Base-by-base conservation (phyloP, 352 stramenopile species). In the Nothophytophthora sp. region DNA sequence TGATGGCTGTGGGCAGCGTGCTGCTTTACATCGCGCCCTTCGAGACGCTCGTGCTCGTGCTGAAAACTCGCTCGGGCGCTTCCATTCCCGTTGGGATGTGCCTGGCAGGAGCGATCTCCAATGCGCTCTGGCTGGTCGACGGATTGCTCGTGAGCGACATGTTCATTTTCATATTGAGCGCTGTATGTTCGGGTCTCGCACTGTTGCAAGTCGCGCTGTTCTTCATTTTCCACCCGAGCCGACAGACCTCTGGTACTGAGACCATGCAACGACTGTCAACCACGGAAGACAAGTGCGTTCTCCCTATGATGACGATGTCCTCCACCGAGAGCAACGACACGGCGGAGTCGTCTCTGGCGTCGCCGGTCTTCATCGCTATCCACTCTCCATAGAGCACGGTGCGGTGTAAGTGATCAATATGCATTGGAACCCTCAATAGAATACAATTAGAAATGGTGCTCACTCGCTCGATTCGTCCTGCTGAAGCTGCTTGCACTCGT, bases 111-210 rank as follows among this genome's bases (percentile, higher is more conserved):
- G 39, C 53, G 20, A 55, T 39, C 23, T 59, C 61, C 43, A 67
- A 63, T 27, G 34, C 54, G 10, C 50, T 75, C 23, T 81, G 71
- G 71, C 54, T 78, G 55, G 19, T 71, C 23, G 69, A 77, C 33
- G 60, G 58, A 4, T 24, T 76, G 30, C 39, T 78, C 18, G 59
- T 52, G 7, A 44, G 28, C 44, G 71, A 81, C 55, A 53, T 60
- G 40, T 70, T 81, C 51, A 60, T 81, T 16, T 62, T 67, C 22
- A 45, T 71, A 10, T 56, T 65, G 20, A 55, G 54, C 35, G 50
- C 56, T 0, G 57, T 71, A 16, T 61, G 62, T 19, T 34, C 62
- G 22, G 34, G 32, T 11, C 27, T 71, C 41, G 50, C 46, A 22
- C 6, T 63, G 6, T 24, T 51, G 29, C 62, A 71, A 40, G 62